Evolutionary conservation across 495 filamentous ascomycete species (phyloP).

Genomic region (Parachaetomium inaequale): DNA sequence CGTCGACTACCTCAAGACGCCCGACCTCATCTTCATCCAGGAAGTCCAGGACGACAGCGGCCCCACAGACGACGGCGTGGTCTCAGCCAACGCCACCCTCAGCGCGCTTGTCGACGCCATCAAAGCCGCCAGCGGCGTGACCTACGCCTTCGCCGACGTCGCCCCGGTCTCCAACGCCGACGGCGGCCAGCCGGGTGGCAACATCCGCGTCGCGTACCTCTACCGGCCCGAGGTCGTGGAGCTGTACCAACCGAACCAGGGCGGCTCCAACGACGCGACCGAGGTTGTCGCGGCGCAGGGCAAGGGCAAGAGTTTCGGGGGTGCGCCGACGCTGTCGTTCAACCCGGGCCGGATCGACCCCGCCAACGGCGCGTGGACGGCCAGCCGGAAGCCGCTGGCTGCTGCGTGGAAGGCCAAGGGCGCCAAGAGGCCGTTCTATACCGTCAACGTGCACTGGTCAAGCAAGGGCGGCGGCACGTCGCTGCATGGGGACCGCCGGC

Average conservation of each 20-base stretch:
- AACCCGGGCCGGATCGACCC: constrained; percentile 62
- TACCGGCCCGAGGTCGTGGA: constrained; percentile 51
- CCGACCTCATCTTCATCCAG: constrained; percentile 56
- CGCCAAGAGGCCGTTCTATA: constrained; percentile 47
- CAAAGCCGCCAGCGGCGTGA: constrained; percentile 31
- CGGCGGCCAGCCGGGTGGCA: constrained; percentile 59
- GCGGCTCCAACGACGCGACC: constrained; percentile 42
- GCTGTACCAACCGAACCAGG: constrained; percentile 47
- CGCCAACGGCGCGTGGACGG: constrained; percentile 47
- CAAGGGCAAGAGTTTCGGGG: background rate
- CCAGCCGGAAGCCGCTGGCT: constrained; percentile 54
- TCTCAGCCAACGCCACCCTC: constrained; percentile 47
- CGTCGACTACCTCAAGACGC: constrained; percentile 49
- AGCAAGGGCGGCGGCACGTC: constrained; percentile 55
- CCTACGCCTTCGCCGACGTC: constrained; percentile 50
- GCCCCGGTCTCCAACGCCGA: constrained; percentile 47
- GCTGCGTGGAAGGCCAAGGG: constrained; percentile 53
- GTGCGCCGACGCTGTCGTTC: constrained; percentile 40
- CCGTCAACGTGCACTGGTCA: constrained; percentile 58
- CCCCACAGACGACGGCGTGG: constrained; percentile 47
- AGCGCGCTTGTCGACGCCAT: constrained; percentile 44
- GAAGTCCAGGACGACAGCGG: constrained; percentile 61
- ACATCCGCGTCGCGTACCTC: constrained; percentile 61
- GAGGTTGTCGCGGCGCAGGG: constrained; percentile 40
- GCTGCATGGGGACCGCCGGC: constrained; percentile 54